Base-by-base conservation (phyloP, 2,329 filamentous ascomycete species). In the Ascochyta lentis region DNA sequence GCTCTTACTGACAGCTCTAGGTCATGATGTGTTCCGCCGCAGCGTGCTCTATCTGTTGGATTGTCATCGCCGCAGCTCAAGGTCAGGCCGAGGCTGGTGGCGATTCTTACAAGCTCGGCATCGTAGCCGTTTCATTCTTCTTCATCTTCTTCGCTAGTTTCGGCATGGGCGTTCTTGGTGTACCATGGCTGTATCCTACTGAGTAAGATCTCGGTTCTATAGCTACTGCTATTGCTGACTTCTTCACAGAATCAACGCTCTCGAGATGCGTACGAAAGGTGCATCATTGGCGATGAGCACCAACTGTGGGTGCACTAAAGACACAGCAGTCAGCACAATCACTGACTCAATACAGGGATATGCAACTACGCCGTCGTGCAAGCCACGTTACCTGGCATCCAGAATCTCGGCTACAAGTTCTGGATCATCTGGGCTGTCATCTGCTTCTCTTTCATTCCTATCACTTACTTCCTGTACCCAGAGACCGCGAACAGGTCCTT, bases 361-460 rank as follows among this genome's bases (percentile, higher is more conserved):
- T 69, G 60, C 53, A 73, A 73, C 34, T 74, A 71, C 19, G 66
- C 58, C 0, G 69, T 74, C 15, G 70, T 74, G 0, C 68, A 73
- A 57, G 69, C 68, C 10, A 74, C 71, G 6, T 63, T 72, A 7
- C 70, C 70, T 3, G 71, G 69, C 4, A 70, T 74, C 16, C 68
- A 77, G 22, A 80, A 78, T 22, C 71, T 84, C 0, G 74, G 79
- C 5, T 85, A 81, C 77, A 79, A 78, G 49, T 85, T 81, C 49
- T 85, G 80, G 72, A 77, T 85, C 31, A 77, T 85, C 59, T 86
- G 83, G 70, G 80, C 81, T 2, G 76, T 78, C n/a, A 78, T 83
- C 64, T 84, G 83, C 71, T 80, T 79, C 34, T 72, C 75, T 16
- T 83, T 84, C 50, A 70, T 84, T 39, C 82, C 82, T 1, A 76